Percentiles rank a stretch among this genome's conserved stretches.
Evolutionary conservation across 2,329 filamentous ascomycete genomes (phyloP).

Genomic region (Trichoderma atrobrunneum): DNA sequence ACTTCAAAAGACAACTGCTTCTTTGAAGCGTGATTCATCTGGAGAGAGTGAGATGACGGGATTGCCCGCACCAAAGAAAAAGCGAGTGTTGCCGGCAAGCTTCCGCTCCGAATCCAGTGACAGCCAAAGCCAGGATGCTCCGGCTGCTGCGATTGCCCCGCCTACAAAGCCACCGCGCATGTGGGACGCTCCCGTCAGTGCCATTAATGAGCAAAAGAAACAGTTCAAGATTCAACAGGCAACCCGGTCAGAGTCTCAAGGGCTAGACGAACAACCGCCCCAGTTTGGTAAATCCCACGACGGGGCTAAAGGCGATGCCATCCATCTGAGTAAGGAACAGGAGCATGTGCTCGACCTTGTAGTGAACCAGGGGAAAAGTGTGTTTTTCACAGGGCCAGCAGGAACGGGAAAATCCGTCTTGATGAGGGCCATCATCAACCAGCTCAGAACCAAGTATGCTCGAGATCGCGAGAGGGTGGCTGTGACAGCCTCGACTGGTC

Average conservation of each 20-base stretch:
- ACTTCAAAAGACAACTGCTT: conserved; percentile 22
- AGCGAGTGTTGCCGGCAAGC: conserved; percentile 57
- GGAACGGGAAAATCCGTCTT: conserved; percentile 96
- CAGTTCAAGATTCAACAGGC: conserved; percentile 59
- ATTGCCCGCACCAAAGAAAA: conserved; percentile 36
- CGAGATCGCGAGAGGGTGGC: conserved; percentile 81
- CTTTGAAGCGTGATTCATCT: conserved; percentile 44
- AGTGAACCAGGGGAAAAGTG: conserved; percentile 74
- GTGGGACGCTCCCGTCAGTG: conserved; percentile 74
- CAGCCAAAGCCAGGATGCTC: conserved; percentile 17
- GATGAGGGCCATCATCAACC: conserved; percentile 84
- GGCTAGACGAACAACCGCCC: conserved; percentile 28
- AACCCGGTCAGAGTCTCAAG: conserved; percentile 32
- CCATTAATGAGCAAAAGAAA: conserved; percentile 74
- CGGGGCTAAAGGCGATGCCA: conserved; percentile 43
- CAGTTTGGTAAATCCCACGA: conserved; percentile 24
- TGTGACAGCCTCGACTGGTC: conserved; percentile 90
- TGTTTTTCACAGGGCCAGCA: conserved; percentile 97
- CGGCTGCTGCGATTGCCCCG: conserved; percentile 27
- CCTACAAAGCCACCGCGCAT: conserved; percentile 38
- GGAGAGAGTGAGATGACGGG: conserved; percentile 30
- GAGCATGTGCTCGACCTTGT: conserved; percentile 80
- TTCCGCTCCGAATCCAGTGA: conserved; percentile 38
- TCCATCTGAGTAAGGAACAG: conserved; percentile 84
- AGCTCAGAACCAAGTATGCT: conserved; percentile 71